Base-by-base conservation (phyloP, 106 monocot species). In the Dendrobium nobile region DNA sequence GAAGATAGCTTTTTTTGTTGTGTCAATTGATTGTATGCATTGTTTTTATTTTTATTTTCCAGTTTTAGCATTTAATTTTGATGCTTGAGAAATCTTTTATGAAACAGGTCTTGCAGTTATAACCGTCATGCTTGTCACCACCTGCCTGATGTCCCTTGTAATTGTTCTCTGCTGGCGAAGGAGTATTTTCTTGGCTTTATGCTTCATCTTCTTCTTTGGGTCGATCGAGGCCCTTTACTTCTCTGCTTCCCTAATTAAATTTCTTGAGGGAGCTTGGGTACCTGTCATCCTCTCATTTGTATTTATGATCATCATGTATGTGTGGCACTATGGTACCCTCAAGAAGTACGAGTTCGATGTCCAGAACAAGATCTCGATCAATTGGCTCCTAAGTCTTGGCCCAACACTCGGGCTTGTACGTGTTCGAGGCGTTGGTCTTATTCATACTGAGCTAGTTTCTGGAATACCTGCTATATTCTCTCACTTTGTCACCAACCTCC, bases 91-190 rank as follows among this genome's bases (percentile, higher is more conserved):
- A 13, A 27, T 78, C 19, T 81, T 81, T 68, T 7, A 79, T 22
- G 65, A 19, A 33, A 73, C 84, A 95, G 93, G 99, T 0, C 89
- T 99, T 79, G 93, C 99, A 27, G 90, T 99, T 55, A 89, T 99
- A 58, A 90, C 95, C 0, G 99, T 99, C 40, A 99, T 99, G 99
- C 86, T 99, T 20, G 99, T 99, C 51, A 99, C 99, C 17, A 99
- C 99, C 68, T 99, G 99, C 73, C 77, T 99, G 79, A 99, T 95
- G 99, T 93, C 93, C 15, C 81, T 99, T 19, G 95, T 95, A 74
- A 95, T 99, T 47, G 91, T 99, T 31, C 81, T 99, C 4, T 91
- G 91, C 78, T 99, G 95, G 95, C 86, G 87, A 61, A 83, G 84
- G 83, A 99, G 85, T 79, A 89, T 99, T 54, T 22, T 91, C 70